Evolutionary conservation across 2,329 filamentous ascomycete genomes (phyloP).

Genomic region (Acephala macrosclerotiorum): DNA sequence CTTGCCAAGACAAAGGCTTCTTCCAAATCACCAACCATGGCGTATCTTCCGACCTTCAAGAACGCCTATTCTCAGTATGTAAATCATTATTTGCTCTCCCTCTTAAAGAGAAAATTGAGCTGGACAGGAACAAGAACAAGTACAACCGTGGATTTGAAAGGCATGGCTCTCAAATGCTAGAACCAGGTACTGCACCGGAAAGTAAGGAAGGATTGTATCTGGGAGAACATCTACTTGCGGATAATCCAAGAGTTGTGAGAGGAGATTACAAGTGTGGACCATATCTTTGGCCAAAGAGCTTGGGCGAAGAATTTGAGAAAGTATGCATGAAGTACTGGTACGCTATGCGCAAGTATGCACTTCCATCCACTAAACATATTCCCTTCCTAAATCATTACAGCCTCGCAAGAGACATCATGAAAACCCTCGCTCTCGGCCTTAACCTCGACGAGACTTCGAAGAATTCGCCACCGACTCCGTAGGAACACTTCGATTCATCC

Average conservation of each 20-base stretch:
- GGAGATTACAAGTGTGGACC: conserved; percentile 21
- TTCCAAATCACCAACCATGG: conserved; percentile 18
- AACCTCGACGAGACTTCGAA: conserved; percentile 14
- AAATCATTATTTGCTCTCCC: conserved; percentile 17
- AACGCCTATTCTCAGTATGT: not conserved
- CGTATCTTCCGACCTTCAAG: conserved; percentile 2
- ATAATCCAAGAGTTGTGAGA: conserved; percentile 15
- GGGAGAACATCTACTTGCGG: conserved; percentile 8
- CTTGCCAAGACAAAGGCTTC: conserved; percentile 17
- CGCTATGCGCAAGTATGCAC: conserved; percentile 8
- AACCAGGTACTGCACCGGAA: conserved; percentile 14
- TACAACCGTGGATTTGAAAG: conserved; percentile 19
- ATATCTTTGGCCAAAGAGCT: conserved; percentile 15
- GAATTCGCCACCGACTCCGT: conserved; percentile 8
- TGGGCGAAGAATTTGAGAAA: conserved; percentile 16
- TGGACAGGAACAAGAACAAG: conserved; percentile 16
- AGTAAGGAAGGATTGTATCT: conserved; percentile 18
- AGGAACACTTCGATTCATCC: conserved; percentile 12
- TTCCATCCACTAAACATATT: not conserved
- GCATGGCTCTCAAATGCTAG: conserved; percentile 16
- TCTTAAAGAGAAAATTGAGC: conserved; percentile 14
- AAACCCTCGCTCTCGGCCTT: conserved; percentile 62
- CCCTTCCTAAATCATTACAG: not conserved
- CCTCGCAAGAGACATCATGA: conserved; percentile 56
- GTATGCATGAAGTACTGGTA: conserved; percentile 20